phyloP scores from a whole-genome alignment of 2,329 filamentous ascomycete genomes.

The Penicillium sp. region DNA sequence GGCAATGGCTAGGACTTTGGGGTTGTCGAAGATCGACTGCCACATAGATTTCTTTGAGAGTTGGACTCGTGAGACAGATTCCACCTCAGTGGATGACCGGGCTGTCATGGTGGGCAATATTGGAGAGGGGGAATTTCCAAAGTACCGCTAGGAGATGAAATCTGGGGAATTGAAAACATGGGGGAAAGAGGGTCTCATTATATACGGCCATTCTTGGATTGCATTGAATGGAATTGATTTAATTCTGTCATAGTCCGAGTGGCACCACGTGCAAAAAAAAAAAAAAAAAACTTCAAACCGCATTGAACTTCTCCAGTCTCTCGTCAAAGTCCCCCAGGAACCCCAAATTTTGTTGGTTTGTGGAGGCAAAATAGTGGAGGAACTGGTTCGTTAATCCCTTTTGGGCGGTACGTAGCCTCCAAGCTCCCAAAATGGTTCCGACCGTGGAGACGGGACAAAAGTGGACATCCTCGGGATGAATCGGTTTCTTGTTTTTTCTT shows the following conservation, averaged over 20 bases:
- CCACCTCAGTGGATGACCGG: conserved; percentile 17
- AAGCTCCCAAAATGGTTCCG: not conserved
- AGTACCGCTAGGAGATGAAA: not conserved
- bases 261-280: conserved; percentile 9
- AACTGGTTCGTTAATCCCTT: conserved; percentile 6
- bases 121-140: conserved; percentile 1
- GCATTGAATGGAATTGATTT: not conserved
- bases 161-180: conserved; percentile 8
- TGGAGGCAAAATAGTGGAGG: conserved; percentile 20
- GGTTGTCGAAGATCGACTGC: conserved; percentile 34
- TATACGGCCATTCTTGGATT: conserved; percentile 1
- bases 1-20: conserved; percentile 53
- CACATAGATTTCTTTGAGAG: conserved; percentile 27
- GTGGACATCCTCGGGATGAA: conserved; percentile 2
- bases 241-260: conserved; percentile 4
- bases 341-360: conserved; percentile 11
- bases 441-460: not conserved
- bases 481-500: not conserved
- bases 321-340: conserved; percentile 14
- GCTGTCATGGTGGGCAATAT: conserved; percentile 15
- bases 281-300: conserved; percentile 14
- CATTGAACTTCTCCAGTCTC: conserved; percentile 3
- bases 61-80: conserved; percentile 15
- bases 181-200: conserved; percentile 15
- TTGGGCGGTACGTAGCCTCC: not conserved